Base-by-base conservation (phyloP, 1,139 yeast genomes). In the Meyerozyma athensensis region DNA sequence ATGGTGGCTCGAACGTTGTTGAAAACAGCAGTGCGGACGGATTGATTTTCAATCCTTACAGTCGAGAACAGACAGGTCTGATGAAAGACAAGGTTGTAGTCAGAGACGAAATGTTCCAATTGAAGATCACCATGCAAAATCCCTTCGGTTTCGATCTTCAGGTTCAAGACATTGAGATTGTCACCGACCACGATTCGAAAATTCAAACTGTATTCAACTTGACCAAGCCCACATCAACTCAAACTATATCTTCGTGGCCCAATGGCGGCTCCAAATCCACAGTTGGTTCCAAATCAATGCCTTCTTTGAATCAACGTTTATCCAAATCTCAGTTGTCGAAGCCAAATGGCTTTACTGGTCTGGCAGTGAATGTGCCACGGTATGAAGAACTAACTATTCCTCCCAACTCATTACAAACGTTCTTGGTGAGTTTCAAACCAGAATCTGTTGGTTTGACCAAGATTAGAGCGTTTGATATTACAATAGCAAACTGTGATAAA, bases 131-230 rank as follows among this genome's bases (percentile, higher is more conserved):
- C 2, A 52, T 92, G 7, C 92, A 85, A 50, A 92, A 92, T 52
- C 96, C 96, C 2, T 87, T 79, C 59, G 75, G 78, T 8, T 87
- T 86, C 56, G 87, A 82, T 36, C 60, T 90, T 8, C 82, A 79
- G 33, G 63, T 92, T 4, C 65, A 66, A 23, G 78, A 77, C 35
- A 55, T 86, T 2, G 56, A 61, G 30, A 59, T 81, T 3, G 64
- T 63, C 0, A 56, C 74, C 5, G 63, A 57, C 14, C 60, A 54
- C 1, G 52, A 41, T 4, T 55, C 53, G 6, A 38, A 52, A 18
- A 56, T 66, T 2, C 61, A 64, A 36, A 65, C 72, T 2, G 36
- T 65, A 5, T 26, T 58, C 7, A 7, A 45, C 23, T 38, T 47
- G 31, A 43, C 45, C 5, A 47, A 45, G 26, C 47, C 48, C 2